Conservation (phyloP, 164 flowering plant species). For the Chloranthus sessilifolius region DNA sequence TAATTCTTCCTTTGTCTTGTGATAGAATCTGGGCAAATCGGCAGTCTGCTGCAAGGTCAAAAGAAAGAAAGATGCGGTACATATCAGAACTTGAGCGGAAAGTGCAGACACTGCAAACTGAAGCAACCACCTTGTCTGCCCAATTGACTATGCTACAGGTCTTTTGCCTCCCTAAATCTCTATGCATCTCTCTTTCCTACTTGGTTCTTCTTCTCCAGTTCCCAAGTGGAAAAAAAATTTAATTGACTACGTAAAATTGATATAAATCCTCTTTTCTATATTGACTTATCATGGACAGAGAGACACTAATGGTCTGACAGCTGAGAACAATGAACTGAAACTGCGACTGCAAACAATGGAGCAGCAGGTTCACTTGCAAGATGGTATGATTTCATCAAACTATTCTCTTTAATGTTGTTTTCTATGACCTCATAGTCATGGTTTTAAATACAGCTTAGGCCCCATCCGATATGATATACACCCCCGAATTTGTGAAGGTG, state of each 20-base stretch:
- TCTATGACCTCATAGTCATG: too few relatives aligned
- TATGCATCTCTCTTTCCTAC: neutral
- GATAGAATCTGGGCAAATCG: slow-evolving; percentile 96
- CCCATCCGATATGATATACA: too few relatives aligned
- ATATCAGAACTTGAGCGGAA: slow-evolving; percentile 94
- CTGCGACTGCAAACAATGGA: slow-evolving; percentile 90
- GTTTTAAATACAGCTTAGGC: too few relatives aligned
- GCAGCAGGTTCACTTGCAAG: slow-evolving; percentile 97
- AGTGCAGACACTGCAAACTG: slow-evolving; percentile 88
- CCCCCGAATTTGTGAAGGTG: too few relatives aligned
- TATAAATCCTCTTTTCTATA: too few relatives aligned
- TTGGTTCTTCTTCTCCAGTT: too few relatives aligned
- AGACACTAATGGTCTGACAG: slow-evolving; percentile 78
- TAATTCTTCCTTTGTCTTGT: slow-evolving; percentile 2
- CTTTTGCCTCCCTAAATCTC: neutral
- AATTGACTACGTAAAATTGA: too few relatives aligned
- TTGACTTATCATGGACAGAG: slow-evolving; percentile 47
- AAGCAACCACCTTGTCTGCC: slow-evolving; percentile 89
- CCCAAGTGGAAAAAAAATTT: too few relatives aligned
- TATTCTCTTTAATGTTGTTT: too few relatives aligned
- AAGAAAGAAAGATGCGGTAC: slow-evolving; percentile 97
- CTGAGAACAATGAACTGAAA: slow-evolving; percentile 88
- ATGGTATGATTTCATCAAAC: slow-evolving; percentile 46
- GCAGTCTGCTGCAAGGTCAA: slow-evolving; percentile 98
- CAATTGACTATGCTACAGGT: slow-evolving; percentile 93